These are phyloP conservation scores for Diaporthe nobilis DNA, from an alignment of 2,329 filamentous ascomycete species.

Conservation along the genomic window DNA sequence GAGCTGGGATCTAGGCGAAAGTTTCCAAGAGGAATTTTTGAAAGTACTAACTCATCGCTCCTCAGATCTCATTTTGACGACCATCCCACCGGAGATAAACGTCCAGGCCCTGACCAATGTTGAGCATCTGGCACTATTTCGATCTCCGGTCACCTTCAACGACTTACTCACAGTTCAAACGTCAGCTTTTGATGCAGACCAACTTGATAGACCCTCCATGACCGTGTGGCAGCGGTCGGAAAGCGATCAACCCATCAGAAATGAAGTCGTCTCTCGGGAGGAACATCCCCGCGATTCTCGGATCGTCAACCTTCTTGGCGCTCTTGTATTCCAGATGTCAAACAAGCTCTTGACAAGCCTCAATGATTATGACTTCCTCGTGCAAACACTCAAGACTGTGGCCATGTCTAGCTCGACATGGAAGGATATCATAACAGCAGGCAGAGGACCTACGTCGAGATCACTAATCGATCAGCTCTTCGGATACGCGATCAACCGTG, in stretches of 20 bases:
- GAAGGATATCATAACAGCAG: not conserved
- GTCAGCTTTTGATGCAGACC: not conserved
- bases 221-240: not conserved
- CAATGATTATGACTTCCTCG: not conserved
- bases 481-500: accelerated
- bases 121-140: accelerated
- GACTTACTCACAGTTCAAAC: accelerated
- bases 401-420: not conserved
- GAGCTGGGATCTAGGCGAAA: too few relatives aligned
- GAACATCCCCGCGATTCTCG: too few relatives aligned
- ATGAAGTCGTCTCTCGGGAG: accelerated
- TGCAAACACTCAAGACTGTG: not conserved
- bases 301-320: not conserved
- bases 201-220: not conserved
- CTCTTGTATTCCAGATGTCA: not conserved
- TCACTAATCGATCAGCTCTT: not conserved
- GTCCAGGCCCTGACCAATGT: too few relatives aligned
- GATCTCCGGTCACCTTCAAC: not conserved
- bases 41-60: too few relatives aligned
- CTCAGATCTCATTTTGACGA: too few relatives aligned
- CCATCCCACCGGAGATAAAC: too few relatives aligned
- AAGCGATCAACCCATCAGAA: too few relatives aligned
- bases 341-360: not conserved
- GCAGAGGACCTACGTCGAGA: not conserved
- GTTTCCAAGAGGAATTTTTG: too few relatives aligned